Evolutionary conservation across 2,329 filamentous ascomycete species (phyloP), one percentile per base, ranked within the genome.

Genomic region (Bimuria novae-zelandiae): DNA sequence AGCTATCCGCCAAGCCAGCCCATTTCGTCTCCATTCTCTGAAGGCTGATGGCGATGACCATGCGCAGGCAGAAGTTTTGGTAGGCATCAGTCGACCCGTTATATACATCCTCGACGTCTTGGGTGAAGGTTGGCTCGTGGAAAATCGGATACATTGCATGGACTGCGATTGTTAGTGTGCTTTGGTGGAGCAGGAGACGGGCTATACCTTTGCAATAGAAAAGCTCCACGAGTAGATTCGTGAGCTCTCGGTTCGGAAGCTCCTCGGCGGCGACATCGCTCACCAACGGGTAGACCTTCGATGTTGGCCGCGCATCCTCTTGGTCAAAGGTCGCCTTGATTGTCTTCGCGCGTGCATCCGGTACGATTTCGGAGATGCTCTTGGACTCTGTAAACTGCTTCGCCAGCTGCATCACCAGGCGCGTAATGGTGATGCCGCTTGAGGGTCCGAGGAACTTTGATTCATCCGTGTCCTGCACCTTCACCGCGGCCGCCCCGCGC

Each of bases 361-460:
- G 90, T 27, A 97, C 90, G 44, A 97, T 86, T 62, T 97, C 92
- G 52, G 91, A 92, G 70, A 97, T 97, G 60, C 88, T 91, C 73
- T 92, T 90, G 4, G 91, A 89, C 66, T 94, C 89, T 22, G 92
- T 95, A 67, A 93, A 96, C 58, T 92, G 88, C 76, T 96, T 97
- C 48, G 93, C 93, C 74, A 96, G 86, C 72, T 97, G 92, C 89
- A 99, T 97, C 10, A 99, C 87, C 62, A 97, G 82, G 25, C 93
- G 86, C 11, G 92, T 96, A 79, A 97, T 96, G 68, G 92, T 90
- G 65, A 97, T 96, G 54, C 93, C 94, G 72, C 93, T 97, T 43
- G 92, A 96, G 2, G 94, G 90, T 0, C 94, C 94, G 2, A 99
- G 80, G 70, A 94, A 97, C 57, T 93, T 89, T 14, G 90, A 87